Evolutionary conservation across 345 rosid species (phyloP), one percentile per base, ranked within the genome.

Genomic region (Pugionium cornutum): DNA sequence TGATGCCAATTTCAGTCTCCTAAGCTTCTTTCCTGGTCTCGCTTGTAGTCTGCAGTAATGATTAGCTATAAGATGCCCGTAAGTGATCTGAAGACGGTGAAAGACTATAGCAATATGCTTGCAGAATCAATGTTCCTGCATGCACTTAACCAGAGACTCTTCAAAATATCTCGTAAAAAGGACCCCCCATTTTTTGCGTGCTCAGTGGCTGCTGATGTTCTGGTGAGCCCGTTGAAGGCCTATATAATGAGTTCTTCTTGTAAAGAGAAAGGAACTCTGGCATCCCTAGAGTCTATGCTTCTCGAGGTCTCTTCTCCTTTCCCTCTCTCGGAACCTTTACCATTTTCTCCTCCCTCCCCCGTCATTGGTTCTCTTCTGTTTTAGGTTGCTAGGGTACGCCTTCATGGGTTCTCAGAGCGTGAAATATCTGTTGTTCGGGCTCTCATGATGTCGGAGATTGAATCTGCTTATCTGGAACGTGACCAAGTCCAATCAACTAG

Each of bases 381-480:
- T 58, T 67, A 91, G 98, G 85, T 92, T 73, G 95, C 98, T 69
- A 85, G 91, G 80, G 86, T 89, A 51, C 85, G 89, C 34, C 75
- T 87, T 65, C 92, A 85, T 80, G 98, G 98, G 64, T 92, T 92
- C 80, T 89, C 96, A 56, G 98, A 92, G 41, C 92, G 83, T 56
- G 98, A 92, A 72, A 84, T 92, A 76, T 79, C 89, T 57, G 65
- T 92, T 67, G 96, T 82, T 52, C 86, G 88, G 46, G 89, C 98
- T 71, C 77, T 85, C 59, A 72, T 85, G 69, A 83, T 91, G 89
- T 88, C 96, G 0, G 90, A 85, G 80, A 87, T 91, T 54, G 96
- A 91, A 79, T 91, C 98, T 62, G 95, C 98, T 63, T 91, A 84
- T 84, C 82, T 91, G 76, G 96, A 91, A 75, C 96, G 96, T 66